Percentiles rank a stretch among this genome's conserved stretches.
These are phyloP conservation scores for Acanthamoeba triangularis DNA, from an alignment of 208 protist genomes.

Conservation along the genomic window DNA sequence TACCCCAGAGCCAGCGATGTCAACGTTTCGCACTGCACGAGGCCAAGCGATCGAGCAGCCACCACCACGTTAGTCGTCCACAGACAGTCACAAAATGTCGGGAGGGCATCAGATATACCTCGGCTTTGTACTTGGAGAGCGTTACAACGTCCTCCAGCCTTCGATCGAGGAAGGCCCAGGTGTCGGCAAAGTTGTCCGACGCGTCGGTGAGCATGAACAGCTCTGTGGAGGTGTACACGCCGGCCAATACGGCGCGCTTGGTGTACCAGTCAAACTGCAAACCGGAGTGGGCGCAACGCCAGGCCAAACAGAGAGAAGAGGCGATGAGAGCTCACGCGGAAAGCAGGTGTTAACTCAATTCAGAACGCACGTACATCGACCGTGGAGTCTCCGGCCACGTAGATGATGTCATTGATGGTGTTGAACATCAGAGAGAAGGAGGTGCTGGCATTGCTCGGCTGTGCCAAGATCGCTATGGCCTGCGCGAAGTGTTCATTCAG, in stretches of 20 bases:
- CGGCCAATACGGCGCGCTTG: conserved; percentile 48
- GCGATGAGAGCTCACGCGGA: neutral
- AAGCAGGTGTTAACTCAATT: neutral
- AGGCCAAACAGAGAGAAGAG: neutral
- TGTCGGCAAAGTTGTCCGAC: conserved; percentile 42
- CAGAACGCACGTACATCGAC: neutral
- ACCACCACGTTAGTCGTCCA: too few relatives aligned
- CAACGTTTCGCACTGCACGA: neutral
- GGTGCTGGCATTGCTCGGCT: neutral
- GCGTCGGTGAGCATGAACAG: conserved; percentile 64
- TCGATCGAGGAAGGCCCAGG: conserved; percentile 56
- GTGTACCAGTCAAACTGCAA: conserved; percentile 49
- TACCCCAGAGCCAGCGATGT: conserved; percentile 10
- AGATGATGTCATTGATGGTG: conserved; percentile 50
- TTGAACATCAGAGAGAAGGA: conserved; percentile 1
- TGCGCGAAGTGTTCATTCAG: neutral
- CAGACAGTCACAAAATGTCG: too few relatives aligned
- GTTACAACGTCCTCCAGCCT: conserved; percentile 21
- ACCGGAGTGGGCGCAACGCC: too few relatives aligned
- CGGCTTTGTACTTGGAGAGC: conserved; percentile 43
- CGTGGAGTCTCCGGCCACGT: neutral
- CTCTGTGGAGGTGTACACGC: conserved; percentile 59
- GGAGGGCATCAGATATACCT: neutral
- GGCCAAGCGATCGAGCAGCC: neutral
- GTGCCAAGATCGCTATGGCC: conserved; percentile 36